phyloP scores from a whole-genome alignment of 2,329 filamentous ascomycete species.

The Alternaria rosae region DNA sequence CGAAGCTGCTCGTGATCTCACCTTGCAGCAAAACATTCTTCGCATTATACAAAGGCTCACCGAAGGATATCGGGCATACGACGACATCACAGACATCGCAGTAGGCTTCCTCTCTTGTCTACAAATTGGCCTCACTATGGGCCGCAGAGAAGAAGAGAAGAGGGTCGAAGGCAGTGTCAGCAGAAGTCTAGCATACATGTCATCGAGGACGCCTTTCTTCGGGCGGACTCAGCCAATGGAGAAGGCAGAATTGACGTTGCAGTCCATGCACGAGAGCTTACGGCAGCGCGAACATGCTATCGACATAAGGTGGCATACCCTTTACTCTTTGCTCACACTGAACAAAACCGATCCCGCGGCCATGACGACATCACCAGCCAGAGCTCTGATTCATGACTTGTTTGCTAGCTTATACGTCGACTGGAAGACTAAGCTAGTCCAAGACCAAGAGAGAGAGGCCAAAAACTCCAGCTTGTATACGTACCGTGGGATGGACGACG shows the following conservation, averaged over 20 bases:
- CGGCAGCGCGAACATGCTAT: conserved; percentile 27
- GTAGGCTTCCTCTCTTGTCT: conserved; percentile 82
- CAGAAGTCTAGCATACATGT: conserved; percentile 35
- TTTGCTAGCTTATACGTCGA: conserved; percentile 78
- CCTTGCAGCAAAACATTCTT: conserved; percentile 64
- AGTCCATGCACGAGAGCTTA: conserved; percentile 29
- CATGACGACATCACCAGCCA: conserved; percentile 18
- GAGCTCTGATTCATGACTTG: conserved; percentile 65
- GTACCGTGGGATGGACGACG: conserved; percentile 81
- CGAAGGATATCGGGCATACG: conserved; percentile 77
- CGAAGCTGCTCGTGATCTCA: conserved; percentile 41
- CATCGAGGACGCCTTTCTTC: conserved; percentile 44
- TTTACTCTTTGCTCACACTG: conserved; percentile 36
- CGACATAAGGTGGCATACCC: conserved; percentile 48
- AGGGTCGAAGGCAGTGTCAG: conserved; percentile 18
- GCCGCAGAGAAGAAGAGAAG: conserved; percentile 29
- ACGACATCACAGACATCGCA: conserved; percentile 81
- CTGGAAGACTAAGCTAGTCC: conserved; percentile 79
- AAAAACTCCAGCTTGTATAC: conserved; percentile 80
- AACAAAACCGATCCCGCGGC: conserved; percentile 32
- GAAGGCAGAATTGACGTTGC: conserved; percentile 26
- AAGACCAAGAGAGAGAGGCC: conserved; percentile 78
- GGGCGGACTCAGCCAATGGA: conserved; percentile 23
- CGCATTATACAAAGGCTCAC: conserved; percentile 75
- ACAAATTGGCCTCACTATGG: conserved; percentile 74